Evolutionary conservation across 257 asterid species (phyloP), one percentile per base, ranked within the genome.

Genomic region (Schizonepeta tenuifolia): DNA sequence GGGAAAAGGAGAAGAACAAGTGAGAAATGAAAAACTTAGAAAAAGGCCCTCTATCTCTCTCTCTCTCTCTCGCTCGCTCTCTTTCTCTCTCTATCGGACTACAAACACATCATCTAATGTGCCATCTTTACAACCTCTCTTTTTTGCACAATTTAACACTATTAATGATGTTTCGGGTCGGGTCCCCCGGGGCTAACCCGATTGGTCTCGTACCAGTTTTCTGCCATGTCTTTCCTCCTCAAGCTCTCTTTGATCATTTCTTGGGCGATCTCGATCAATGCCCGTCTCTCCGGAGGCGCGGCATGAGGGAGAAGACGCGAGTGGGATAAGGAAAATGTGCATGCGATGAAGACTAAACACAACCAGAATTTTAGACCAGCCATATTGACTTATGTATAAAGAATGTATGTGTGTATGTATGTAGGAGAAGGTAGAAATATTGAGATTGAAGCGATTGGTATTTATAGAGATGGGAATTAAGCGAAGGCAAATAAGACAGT

Each of bases 161-260:
- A 3, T 3, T 67, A 83, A 70, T 86, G 91, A 49, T 86, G 91
- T 61, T 49, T 80, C 0, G 91, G 89, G 58, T 86, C 91, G 12
- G 91, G 91, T 41, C 91, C 91, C 9, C 79, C 83, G 0, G 89
- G 91, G 15, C 85, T 80, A n/a, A 74, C 33, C 2, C 84, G 83
- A 31, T 71, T 18, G 60, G 20, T 7, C 3, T 76, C 33, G 22
- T 84, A 80, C 54, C 77, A 75, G 57, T 59, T 63, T 31, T 67
- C 63, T 4, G 70, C 77, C 1, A 22, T 44, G 5, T 60, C 76
- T 12, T 71, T 47, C 14, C 75, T 61, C 57, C 51, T 66, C 74
- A 72, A 57, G 43, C 81, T 81, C 5, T 73, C 76, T 22, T 57
- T 67, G 60, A 82, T 60, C 22, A 78, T 71, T 54, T 70, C 69